Base-by-base conservation (phyloP, 306 rosid genomes). In the Gastrolobium villosum region DNA sequence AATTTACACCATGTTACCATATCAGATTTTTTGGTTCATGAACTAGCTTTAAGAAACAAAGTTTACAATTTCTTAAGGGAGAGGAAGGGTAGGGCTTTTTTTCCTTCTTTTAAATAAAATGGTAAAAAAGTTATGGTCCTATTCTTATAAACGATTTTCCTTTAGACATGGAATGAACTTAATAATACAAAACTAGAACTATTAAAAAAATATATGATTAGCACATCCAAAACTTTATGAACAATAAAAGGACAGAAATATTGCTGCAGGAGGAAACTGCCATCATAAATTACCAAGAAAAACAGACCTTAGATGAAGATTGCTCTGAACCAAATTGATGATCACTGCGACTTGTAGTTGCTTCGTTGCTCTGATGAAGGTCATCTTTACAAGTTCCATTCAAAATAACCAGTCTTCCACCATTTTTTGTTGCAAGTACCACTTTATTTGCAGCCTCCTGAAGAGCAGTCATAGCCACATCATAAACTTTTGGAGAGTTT, bases 361-460 rank as follows among this genome's bases (percentile, higher is more conserved):
- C 67, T 55, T 73, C 80, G n/a, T 65, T 73, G 75, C 55, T 56
- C 45, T 45, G 79, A 54, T 28, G 63, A 54, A 73, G 46, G 43
- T 65, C 75, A 43, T 80, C 79, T 34, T 45, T 69, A 55, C 53
- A 55, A 26, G 54, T 43, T 65, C 79, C 84, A 65, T 80, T 74
- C n/a, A 32, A 44, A 53, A 45, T 45, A 69, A 3, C 70, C 37
- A 54, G 64, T 55, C 63, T 80, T 55, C 79, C 80, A 80, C 69
- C 80, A 65, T 36, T 73, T 67, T 72, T 80, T 39, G 79, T 11
- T 10, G 68, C 74, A 63, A 10, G 74, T 63, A 59, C 79, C 75
- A 80, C 84, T 56, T 74, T 80, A 65, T 45, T 65, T 3, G 79
- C 84, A 20, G 84, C 84, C 64, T 73, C 84, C 37, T 3, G 79